Conservation (phyloP, 352 stramenopile genomes). For the Phytophthora europaea region DNA sequence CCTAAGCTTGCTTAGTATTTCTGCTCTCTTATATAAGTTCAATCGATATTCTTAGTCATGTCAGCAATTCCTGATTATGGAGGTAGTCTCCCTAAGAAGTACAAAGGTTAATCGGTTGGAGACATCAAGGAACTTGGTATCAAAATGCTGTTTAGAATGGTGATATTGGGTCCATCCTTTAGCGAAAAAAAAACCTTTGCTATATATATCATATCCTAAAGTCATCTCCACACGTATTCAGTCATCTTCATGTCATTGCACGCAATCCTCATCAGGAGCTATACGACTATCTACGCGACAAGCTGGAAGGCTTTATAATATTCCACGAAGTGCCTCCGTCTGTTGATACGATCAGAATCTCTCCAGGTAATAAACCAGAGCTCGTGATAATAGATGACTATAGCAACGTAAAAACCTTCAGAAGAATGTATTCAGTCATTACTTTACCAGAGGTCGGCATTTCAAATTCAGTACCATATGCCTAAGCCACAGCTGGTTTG, state of each 20-base stretch:
- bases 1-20: background rate
- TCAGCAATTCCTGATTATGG: background rate
- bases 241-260: background rate
- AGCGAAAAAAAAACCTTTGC: background rate
- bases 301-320: background rate
- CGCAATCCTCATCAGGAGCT: background rate
- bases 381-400: background rate
- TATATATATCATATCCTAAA: background rate
- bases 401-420: background rate
- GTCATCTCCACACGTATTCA: background rate
- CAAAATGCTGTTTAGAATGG: background rate
- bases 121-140: background rate
- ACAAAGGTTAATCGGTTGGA: background rate
- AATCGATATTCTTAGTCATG: no score
- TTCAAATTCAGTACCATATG: background rate
- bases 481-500: slow-evolving; percentile 4
- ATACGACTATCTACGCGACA: background rate
- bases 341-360: background rate
- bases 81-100: background rate
- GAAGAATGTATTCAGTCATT: background rate
- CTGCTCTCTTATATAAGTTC: no score
- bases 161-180: background rate
- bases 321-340: no score
- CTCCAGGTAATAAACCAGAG: background rate
- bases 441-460: background rate